These are phyloP conservation scores for Erucastrum elatum DNA, from an alignment of 345 rosid species.

Conservation along the genomic window DNA sequence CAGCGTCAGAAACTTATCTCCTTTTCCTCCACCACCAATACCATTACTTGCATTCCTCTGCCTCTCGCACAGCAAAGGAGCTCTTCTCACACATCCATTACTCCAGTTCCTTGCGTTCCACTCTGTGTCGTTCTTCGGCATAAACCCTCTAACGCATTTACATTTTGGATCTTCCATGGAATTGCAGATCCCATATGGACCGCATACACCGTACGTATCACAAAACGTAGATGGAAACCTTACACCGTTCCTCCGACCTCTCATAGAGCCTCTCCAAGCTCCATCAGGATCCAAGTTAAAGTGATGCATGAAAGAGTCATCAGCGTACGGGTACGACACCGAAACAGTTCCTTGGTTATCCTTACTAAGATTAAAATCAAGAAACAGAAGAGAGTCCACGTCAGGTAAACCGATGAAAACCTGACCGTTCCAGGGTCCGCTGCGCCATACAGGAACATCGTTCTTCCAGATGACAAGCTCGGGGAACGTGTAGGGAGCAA, in stretches of 20 bases:
- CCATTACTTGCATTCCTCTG: neutral
- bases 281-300: conserved; percentile 45
- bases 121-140: conserved; percentile 45
- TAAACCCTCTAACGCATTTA: conserved; percentile 55
- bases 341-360: conserved; percentile 33
- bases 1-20: conserved; percentile 48
- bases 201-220: conserved; percentile 55
- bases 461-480: conserved; percentile 51
- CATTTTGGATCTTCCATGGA: conserved; percentile 37
- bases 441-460: conserved; percentile 42
- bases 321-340: conserved; percentile 7
- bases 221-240: conserved; percentile 22
- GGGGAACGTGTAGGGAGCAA: conserved; percentile 36
- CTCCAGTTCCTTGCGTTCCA: conserved; percentile 51
- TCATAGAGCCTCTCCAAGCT: conserved; percentile 25
- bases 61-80: conserved; percentile 35
- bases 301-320: conserved; percentile 2
- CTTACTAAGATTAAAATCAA: conserved; percentile 10
- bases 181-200: conserved; percentile 49
- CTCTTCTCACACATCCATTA: conserved; percentile 50
- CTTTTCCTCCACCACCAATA: conserved; percentile 15
- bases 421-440: conserved; percentile 66
- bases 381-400: conserved; percentile 10
- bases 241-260: conserved; percentile 15
- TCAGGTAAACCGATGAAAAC: conserved; percentile 40